Evolutionary conservation across 371 early-diverging fungal genomes (phyloP).

Genomic region (Mucor mucedo): DNA sequence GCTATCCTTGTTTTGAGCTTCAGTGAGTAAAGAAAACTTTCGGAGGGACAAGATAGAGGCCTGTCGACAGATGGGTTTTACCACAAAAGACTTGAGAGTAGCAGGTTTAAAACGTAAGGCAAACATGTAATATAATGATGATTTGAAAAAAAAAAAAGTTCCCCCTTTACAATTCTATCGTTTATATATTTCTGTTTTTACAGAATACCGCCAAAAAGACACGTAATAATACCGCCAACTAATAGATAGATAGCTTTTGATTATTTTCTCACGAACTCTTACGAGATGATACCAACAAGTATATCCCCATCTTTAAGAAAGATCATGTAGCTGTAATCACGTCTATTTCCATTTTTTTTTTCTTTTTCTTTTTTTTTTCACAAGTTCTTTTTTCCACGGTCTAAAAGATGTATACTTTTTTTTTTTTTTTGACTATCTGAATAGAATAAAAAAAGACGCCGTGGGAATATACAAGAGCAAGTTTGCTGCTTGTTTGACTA

Average conservation of each 20-base stretch:
- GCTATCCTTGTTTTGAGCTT: constrained; percentile 22
- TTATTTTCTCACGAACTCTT: constrained; percentile 9
- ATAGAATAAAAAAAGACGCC: not conserved
- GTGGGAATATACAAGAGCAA: not conserved
- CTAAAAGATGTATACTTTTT: no score
- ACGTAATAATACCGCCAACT: constrained; percentile 29
- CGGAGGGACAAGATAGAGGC: constrained; percentile 3
- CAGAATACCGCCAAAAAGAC: constrained; percentile 23
- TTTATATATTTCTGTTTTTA: constrained; percentile 20
- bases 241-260: not conserved
- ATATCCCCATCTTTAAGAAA: no score
- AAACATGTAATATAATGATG: constrained; percentile 10
- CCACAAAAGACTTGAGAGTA: not conserved
- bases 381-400: no score
- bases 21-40: constrained; percentile 22
- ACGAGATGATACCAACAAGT: no score
- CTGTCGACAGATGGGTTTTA: constrained; percentile 2
- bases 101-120: constrained; percentile 10
- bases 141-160: not conserved
- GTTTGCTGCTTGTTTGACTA: not conserved
- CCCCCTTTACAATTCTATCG: not conserved
- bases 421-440: no score
- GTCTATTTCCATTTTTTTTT: not conserved
- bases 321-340: no score
- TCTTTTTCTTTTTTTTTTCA: not conserved